Conservation (phyloP, 345 rosid genomes). For the Ricinus communis region DNA sequence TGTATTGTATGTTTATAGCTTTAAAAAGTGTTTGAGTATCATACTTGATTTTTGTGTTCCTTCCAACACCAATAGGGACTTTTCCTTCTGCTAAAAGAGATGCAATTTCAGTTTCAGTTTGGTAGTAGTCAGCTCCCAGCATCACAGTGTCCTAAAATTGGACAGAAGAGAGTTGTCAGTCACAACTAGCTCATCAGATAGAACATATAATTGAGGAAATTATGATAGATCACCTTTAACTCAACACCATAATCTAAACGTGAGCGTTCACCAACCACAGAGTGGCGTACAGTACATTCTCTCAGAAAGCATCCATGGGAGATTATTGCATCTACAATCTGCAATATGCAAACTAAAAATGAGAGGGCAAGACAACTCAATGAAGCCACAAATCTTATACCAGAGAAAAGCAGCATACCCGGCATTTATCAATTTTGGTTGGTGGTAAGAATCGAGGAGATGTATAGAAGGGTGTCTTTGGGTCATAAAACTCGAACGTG, state of each 20-base stretch:
- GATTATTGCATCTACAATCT: constrained; percentile 80
- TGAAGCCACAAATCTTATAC: constrained; percentile 11
- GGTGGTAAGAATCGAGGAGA: constrained; percentile 92
- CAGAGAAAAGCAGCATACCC: constrained; percentile 39
- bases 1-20: not conserved
- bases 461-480: constrained; percentile 83
- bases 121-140: constrained; percentile 92
- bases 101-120: constrained; percentile 90
- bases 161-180: not conserved
- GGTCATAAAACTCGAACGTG: constrained; percentile 83
- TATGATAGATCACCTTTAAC: constrained; percentile 54
- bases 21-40: not conserved
- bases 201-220: not conserved
- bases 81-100: constrained; percentile 79
- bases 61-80: constrained; percentile 84
- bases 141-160: constrained; percentile 70
- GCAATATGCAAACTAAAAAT: constrained; percentile 18
- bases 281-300: constrained; percentile 69
- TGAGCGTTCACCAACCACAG: constrained; percentile 87
- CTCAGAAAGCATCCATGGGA: constrained; percentile 97
- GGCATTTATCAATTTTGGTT: constrained; percentile 78
- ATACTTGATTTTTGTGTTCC: constrained; percentile 77
- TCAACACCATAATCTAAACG: constrained; percentile 86
- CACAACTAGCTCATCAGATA: not conserved
- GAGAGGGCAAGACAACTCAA: constrained; percentile 17